Percentiles rank a stretch among this genome's conserved stretches.
Evolutionary conservation across 352 stramenopile species (phyloP).

Genomic region (Phytophthora pini): DNA sequence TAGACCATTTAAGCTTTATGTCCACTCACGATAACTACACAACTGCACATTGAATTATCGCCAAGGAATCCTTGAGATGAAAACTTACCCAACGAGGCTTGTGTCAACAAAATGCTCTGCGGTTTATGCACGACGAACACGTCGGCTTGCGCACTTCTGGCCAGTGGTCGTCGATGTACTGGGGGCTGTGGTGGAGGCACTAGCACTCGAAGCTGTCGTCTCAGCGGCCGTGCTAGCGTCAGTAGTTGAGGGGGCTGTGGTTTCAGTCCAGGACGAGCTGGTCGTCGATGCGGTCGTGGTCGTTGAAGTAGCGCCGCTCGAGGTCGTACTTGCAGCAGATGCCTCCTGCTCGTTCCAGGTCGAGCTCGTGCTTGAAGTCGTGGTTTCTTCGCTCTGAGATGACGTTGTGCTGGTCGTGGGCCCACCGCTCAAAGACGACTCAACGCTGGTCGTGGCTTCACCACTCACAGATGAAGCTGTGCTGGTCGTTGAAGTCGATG

Average conservation of each 20-base stretch:
- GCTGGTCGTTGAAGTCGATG: not conserved
- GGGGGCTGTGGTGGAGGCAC: not conserved
- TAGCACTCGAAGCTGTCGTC: conserved; percentile 7
- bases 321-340: not conserved
- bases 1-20: too few species aligned
- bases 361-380: too few species aligned
- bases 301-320: conserved; percentile 3
- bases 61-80: too few species aligned
- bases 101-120: not conserved
- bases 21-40: too few species aligned
- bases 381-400: too few species aligned
- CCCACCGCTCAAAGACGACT: too few species aligned
- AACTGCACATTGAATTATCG: too few species aligned
- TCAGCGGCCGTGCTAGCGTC: conserved; percentile 3
- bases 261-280: conserved; percentile 1
- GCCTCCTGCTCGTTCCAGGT: too few species aligned
- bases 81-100: too few species aligned
- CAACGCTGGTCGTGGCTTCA: not conserved
- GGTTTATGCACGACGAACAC: conserved; percentile 20
- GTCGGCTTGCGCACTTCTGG: conserved; percentile 17
- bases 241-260: not conserved
- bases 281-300: conserved; percentile 6
- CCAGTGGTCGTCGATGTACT: conserved; percentile 4
- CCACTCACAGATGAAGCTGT: conserved; percentile 12
- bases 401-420: too few species aligned